Conservation (phyloP, 2,329 filamentous ascomycete genomes). For the Thermothelomyces thermophilus region DNA sequence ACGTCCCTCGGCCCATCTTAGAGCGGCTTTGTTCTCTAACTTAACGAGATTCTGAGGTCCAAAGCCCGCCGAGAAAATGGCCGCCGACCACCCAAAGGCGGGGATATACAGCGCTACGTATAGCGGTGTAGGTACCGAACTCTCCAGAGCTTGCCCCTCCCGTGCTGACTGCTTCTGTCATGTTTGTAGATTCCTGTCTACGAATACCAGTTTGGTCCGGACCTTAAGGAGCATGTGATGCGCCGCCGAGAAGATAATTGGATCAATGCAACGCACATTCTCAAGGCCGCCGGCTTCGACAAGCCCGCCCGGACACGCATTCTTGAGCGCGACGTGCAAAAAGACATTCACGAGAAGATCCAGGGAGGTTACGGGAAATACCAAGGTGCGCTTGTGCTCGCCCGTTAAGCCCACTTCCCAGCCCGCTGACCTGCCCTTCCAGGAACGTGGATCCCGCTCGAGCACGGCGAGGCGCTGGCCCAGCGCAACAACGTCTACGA, state of each 20-base stretch:
- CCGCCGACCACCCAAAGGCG: conserved; percentile 36
- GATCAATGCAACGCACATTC: conserved; percentile 99
- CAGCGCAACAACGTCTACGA: conserved; percentile 82
- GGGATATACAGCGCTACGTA: conserved; percentile 64
- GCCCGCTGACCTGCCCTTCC: not conserved
- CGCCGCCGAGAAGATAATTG: conserved; percentile 86
- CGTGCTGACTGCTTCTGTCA: conserved; percentile 10
- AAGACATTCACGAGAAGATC: conserved; percentile 93
- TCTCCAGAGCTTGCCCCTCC: conserved; percentile 4
- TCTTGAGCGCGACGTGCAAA: conserved; percentile 92
- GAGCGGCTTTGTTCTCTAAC: not conserved
- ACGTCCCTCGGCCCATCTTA: not conserved
- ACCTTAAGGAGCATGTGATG: conserved; percentile 87
- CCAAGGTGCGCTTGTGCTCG: conserved; percentile 54
- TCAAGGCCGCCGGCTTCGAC: conserved; percentile 95
- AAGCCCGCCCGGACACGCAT: conserved; percentile 94
- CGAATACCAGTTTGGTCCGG: conserved; percentile 78
- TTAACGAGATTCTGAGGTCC: not conserved
- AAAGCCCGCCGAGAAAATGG: conserved; percentile 34
- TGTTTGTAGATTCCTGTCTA: conserved; percentile 76
- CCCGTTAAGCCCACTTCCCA: not conserved
- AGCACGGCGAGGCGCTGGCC: conserved; percentile 72
- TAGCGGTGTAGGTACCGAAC: conserved; percentile 52
- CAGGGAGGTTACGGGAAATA: conserved; percentile 99
- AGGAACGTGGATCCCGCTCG: conserved; percentile 95